These are phyloP conservation scores for Parascedosporium putredinis DNA, from an alignment of 2,329 filamentous ascomycete species.

Conservation along the genomic window DNA sequence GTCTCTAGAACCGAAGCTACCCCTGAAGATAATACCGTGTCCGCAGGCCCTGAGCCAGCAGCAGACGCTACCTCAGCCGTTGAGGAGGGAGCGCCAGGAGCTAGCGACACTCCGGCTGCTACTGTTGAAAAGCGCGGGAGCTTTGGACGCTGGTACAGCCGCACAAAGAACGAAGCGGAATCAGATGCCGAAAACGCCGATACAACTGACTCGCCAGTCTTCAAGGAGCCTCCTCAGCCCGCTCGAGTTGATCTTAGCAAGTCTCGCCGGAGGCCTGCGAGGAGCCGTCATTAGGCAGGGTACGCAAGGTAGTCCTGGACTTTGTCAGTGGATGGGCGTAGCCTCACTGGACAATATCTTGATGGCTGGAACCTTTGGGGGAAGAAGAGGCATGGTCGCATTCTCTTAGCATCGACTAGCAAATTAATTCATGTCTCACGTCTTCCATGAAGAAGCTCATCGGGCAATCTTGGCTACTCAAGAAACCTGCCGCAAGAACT, in stretches of 20 bases:
- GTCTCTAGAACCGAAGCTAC: conserved; percentile 1
- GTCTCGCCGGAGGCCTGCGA: neutral
- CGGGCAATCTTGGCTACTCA: no score
- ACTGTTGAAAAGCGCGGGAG: conserved; percentile 7
- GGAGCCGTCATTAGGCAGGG: neutral
- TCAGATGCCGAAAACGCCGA: conserved; percentile 11
- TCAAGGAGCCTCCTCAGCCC: neutral
- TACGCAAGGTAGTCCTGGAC: no score
- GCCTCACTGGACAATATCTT: no score
- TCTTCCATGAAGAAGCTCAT: no score
- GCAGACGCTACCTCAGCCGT: neutral
- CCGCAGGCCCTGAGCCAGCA: neutral
- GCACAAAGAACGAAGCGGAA: conserved; percentile 11
- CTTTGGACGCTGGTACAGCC: conserved; percentile 10
- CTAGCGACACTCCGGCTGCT: neutral
- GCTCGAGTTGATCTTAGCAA: neutral
- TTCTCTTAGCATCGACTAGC: no score
- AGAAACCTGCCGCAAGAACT: no score
- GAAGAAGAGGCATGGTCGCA: no score
- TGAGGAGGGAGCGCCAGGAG: neutral
- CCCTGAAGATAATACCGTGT: neutral
- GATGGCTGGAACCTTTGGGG: no score
- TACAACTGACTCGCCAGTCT: conserved; percentile 9
- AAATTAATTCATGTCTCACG: no score
- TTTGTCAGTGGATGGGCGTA: no score